Base-by-base conservation (phyloP, 306 rosid genomes). In the Neltuma alba region DNA sequence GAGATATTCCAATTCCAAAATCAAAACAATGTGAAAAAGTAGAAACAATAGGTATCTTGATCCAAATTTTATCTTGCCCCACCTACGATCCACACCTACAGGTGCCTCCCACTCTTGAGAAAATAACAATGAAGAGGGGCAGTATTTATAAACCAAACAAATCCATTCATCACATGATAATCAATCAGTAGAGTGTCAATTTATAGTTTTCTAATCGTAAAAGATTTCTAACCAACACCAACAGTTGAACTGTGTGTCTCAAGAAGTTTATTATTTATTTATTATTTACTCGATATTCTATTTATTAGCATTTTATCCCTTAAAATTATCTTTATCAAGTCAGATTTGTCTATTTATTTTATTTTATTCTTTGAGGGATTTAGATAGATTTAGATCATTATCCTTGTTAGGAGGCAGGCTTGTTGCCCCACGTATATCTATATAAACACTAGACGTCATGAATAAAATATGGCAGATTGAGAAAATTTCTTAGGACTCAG, bases 51-150 rank as follows among this genome's bases (percentile, higher is more conserved):
- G 20, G 30, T 42, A 64, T 47, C 72, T 34, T 9, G n/a, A 36
- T 66, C 64, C 47, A 73, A 81, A 50, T 48, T 60, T 31, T 36
- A 70, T 40, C 71, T 47, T 38, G 36, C 63, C 23, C 69, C 47
- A 85, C 62, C 75, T 14, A 73, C 61, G 58, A 74, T 65, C 80
- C 54, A 16, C 21, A 47, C 54, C 54, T 66, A 76, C 15, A 55
- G 42, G 13, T 25, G 27, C 69, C 72, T 68, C 23, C 77, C 48
- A 72, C 78, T 62, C 74, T 58, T 71, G 10, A 31, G 63, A 36
- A 15, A 74, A 52, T 63, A 77, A 66, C 63, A 74, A 70, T 25
- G 65, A 70, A 78, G 74, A 75, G 57, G 30, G 72, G 48, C 44
- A 41, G 5, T 25, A 48, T 15, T 69, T 55, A 31, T 80, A 34